Evolutionary conservation across 2,329 filamentous ascomycete species (phyloP).

Genomic region (Fusarium dimerum): DNA sequence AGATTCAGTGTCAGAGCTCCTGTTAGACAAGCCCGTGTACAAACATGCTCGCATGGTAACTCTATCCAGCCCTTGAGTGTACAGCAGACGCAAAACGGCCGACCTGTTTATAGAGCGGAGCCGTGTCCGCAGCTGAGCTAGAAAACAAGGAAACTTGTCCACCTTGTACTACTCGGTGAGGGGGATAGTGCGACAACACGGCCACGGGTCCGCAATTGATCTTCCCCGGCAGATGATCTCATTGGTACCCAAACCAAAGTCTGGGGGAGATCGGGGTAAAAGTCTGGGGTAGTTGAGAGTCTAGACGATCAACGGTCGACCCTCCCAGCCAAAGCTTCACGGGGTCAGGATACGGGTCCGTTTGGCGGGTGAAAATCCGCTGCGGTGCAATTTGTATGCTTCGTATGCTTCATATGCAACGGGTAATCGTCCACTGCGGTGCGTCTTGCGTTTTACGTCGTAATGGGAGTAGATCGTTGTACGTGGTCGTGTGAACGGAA

Average conservation of each 20-base stretch:
- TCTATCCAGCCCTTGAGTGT: too few species aligned
- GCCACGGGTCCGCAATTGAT: too few species aligned
- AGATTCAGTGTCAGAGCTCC: too few species aligned
- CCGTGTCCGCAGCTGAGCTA: constrained; percentile 14
- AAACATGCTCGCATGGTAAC: too few species aligned
- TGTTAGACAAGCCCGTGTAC: too few species aligned
- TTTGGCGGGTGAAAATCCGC: background rate
- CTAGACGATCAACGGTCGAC: too few species aligned
- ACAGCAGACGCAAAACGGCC: too few species aligned
- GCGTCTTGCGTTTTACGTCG: background rate
- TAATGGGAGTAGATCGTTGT: background rate
- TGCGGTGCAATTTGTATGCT: background rate
- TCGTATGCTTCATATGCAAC: background rate
- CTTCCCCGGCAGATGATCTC: background rate
- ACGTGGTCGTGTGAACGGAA: background rate
- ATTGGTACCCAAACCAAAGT: background rate
- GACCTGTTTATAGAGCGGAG: constrained; percentile 7
- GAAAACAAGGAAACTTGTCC: background rate
- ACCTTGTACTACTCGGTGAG: too few species aligned
- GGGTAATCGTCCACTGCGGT: background rate
- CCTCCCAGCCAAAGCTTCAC: background rate
- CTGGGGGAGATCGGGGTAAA: background rate
- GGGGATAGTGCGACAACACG: too few species aligned
- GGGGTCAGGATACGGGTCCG: background rate
- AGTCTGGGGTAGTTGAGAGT: background rate